These are phyloP conservation scores for Zygotorulaspora chibaensis DNA, from an alignment of 805 yeast genomes.

Conservation along the genomic window DNA sequence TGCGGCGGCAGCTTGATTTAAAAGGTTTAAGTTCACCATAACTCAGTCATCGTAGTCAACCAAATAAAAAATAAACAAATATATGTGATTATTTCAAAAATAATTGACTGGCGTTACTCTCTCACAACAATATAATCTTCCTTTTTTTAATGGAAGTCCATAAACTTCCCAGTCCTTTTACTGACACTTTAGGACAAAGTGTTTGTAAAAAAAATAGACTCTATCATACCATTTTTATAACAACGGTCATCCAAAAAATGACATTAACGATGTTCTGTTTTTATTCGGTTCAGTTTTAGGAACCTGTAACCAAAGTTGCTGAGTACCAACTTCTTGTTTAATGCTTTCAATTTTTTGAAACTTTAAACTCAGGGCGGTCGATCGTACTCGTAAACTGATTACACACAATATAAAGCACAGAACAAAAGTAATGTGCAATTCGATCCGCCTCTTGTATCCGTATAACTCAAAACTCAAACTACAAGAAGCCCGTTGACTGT, in stretches of 20 bases:
- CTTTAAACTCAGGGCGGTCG: not conserved
- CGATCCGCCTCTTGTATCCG: not conserved
- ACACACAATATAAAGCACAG: slow-evolving; percentile 4
- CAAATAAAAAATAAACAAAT: not conserved
- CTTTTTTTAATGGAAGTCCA: not conserved
- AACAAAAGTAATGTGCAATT: not conserved
- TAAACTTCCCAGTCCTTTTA: not conserved
- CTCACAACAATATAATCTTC: not conserved
- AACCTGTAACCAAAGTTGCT: not conserved
- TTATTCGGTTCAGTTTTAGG: not conserved
- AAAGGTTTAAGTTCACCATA: slow-evolving; percentile 10
- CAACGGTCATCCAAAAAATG: not conserved
- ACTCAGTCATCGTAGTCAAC: slow-evolving; percentile 6
- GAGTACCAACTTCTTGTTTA: not conserved
- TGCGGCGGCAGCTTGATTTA: slow-evolving; percentile 8
- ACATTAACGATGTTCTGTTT: not conserved
- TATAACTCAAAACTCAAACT: not conserved
- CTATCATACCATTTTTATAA: slow-evolving; percentile 5
- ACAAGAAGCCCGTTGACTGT: not conserved
- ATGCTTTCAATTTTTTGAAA: not conserved
- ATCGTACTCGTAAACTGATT: not conserved
- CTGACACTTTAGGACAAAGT: not conserved
- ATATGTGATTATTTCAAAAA: not conserved
- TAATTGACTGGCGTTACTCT: not conserved
- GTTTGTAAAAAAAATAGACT: not conserved